phyloP scores from a whole-genome alignment of 2,329 filamentous ascomycete species.

The Rhytidhysteron rufulum region DNA sequence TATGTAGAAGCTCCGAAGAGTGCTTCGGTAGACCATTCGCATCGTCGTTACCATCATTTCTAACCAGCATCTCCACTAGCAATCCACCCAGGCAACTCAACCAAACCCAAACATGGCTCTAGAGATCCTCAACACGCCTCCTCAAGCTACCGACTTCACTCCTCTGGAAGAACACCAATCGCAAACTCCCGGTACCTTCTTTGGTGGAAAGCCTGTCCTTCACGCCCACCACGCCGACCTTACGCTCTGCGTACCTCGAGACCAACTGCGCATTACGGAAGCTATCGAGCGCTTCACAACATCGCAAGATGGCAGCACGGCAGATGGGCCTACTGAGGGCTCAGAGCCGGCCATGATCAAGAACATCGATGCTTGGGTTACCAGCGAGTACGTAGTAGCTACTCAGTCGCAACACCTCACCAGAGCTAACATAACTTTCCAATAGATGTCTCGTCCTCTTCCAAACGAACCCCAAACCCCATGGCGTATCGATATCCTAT shows the following conservation, averaged over 20 bases:
- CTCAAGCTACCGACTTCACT: conserved; percentile 58
- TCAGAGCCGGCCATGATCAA: conserved; percentile 25
- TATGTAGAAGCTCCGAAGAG: too few relatives aligned
- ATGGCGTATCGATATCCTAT: conserved; percentile 68
- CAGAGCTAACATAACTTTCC: conserved; percentile 15
- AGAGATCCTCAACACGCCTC: conserved; percentile 54
- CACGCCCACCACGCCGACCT: conserved; percentile 58
- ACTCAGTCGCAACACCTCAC: conserved; percentile 1
- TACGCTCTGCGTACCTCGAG: conserved; percentile 55
- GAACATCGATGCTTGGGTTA: conserved; percentile 47
- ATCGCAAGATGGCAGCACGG: conserved; percentile 17
- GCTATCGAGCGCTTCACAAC: conserved; percentile 41
- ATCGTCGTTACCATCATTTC: too few relatives aligned
- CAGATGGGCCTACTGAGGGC: conserved; percentile 21
- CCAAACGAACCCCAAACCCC: conserved; percentile 49
- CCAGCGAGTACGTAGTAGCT: conserved; percentile 36
- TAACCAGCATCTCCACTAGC: too few relatives aligned
- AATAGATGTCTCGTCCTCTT: conserved; percentile 60
- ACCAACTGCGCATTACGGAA: conserved; percentile 51
- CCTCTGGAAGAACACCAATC: conserved; percentile 66
- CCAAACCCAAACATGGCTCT: conserved; percentile 27
- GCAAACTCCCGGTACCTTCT: conserved; percentile 70
- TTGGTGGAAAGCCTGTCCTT: conserved; percentile 66
- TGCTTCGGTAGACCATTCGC: too few relatives aligned
- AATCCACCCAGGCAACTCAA: neutral